phyloP scores from a whole-genome alignment of 306 rosid genomes.

The Cicer arietinum region DNA sequence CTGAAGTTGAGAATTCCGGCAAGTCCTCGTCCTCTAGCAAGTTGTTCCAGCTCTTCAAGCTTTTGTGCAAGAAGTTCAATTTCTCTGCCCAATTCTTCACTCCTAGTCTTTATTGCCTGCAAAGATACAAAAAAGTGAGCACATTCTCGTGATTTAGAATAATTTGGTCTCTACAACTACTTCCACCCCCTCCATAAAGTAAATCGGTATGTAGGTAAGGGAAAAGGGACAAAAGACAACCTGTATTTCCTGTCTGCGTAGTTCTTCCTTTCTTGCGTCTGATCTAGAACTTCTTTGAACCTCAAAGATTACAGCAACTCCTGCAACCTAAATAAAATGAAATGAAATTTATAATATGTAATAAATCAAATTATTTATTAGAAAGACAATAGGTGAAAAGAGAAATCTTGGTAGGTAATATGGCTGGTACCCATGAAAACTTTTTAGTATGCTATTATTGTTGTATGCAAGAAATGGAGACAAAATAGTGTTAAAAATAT shows the following conservation, averaged over 20 bases:
- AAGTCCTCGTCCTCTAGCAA: conserved; percentile 62
- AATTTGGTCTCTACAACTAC: conserved; percentile 24
- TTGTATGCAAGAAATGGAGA: conserved; percentile 3
- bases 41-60: conserved; percentile 61
- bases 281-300: conserved; percentile 60
- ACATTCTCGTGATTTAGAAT: conserved; percentile 22
- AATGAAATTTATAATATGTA: background rate
- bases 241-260: conserved; percentile 53
- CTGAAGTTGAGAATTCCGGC: conserved; percentile 53
- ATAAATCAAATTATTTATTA: background rate
- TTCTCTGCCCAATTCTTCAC: conserved; percentile 44
- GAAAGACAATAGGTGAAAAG: conserved; percentile 25
- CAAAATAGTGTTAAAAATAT: background rate
- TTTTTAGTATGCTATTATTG: background rate
- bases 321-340: conserved; percentile 52
- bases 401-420: background rate
- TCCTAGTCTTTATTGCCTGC: conserved; percentile 58
- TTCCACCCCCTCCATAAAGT: conserved; percentile 7
- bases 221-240: conserved; percentile 27
- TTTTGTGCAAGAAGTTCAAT: conserved; percentile 46
- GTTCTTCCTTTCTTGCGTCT: conserved; percentile 59
- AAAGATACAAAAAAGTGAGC: conserved; percentile 38
- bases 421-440: conserved; percentile 1
- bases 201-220: background rate
- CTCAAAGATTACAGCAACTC: conserved; percentile 54